Percentiles rank a stretch among this genome's conserved stretches.
Conservation (phyloP, 345 rosid species). For the Microcos paniculata region DNA sequence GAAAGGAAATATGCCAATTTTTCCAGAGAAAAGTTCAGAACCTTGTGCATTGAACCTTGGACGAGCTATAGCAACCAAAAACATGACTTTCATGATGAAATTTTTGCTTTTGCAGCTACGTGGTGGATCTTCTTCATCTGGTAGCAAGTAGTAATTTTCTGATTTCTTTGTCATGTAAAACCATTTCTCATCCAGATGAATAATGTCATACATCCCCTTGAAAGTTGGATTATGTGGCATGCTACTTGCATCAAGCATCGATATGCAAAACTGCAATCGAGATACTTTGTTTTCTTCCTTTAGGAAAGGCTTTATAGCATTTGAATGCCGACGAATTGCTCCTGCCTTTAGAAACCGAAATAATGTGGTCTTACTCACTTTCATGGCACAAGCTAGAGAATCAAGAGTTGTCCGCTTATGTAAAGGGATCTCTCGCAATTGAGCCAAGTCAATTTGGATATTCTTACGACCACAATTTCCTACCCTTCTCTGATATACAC, state of each 20-base stretch:
- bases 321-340: neutral
- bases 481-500: neutral
- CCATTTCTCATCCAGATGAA: slow-evolving; percentile 8
- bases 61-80: neutral
- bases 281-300: neutral
- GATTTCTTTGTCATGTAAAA: slow-evolving; percentile 7
- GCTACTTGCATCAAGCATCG: neutral
- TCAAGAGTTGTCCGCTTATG: neutral
- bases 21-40: slow-evolving; percentile 3
- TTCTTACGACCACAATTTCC: neutral
- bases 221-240: neutral
- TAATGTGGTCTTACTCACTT: neutral
- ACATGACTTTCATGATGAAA: slow-evolving; percentile 3
- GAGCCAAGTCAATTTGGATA: neutral
- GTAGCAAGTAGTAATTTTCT: slow-evolving; percentile 4
- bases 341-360: neutral
- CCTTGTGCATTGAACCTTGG: neutral
- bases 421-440: neutral
- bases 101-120: no score
- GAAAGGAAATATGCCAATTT: slow-evolving; percentile 12
- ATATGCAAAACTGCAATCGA: neutral
- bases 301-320: neutral
- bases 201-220: neutral
- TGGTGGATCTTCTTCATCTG: slow-evolving; percentile 1
- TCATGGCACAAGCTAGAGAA: neutral